These are phyloP conservation scores for Penicillium sp. DNA, from an alignment of 2,329 filamentous ascomycete species.

Conservation along the genomic window DNA sequence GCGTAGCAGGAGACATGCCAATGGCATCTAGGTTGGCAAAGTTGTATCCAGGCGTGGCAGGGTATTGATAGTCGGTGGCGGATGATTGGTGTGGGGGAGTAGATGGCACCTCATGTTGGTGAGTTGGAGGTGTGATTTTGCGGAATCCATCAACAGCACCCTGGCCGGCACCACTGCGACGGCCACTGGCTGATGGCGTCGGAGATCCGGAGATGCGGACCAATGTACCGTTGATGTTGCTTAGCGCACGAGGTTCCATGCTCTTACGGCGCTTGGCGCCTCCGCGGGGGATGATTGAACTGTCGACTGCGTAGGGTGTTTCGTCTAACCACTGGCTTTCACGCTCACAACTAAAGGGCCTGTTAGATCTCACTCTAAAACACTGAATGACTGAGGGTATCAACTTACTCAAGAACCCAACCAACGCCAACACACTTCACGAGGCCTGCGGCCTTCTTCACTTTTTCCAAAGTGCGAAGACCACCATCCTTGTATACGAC, in stretches of 20 bases:
- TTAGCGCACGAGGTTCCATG: constrained; percentile 73
- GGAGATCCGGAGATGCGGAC: constrained; percentile 39
- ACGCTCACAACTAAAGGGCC: constrained; percentile 64
- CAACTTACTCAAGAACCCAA: constrained; percentile 82
- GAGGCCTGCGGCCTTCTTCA: constrained; percentile 68
- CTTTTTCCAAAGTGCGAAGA: constrained; percentile 77
- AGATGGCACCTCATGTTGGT: constrained; percentile 14
- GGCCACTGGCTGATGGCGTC: constrained; percentile 28
- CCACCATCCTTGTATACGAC: constrained; percentile 88
- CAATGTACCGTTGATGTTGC: constrained; percentile 68
- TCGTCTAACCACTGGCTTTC: constrained; percentile 78
- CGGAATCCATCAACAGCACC: constrained; percentile 36
- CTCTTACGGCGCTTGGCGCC: constrained; percentile 73
- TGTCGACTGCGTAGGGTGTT: constrained; percentile 67
- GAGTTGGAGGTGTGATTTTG: constrained; percentile 35
- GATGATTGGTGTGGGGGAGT: constrained; percentile 17
- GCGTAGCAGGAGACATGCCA: constrained; percentile 48
- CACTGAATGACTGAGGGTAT: neutral
- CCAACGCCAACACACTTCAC: constrained; percentile 85
- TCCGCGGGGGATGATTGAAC: constrained; percentile 66
- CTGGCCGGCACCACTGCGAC: constrained; percentile 30
- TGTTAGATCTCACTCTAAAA: constrained; percentile 11
- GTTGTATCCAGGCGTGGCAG: constrained; percentile 37
- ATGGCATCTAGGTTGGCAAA: constrained; percentile 41
- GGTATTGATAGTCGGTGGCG: constrained; percentile 25